These are phyloP conservation scores for Pneumocystis oryctolagi DNA, from an alignment of 1,139 yeast species.

Conservation along the genomic window DNA sequence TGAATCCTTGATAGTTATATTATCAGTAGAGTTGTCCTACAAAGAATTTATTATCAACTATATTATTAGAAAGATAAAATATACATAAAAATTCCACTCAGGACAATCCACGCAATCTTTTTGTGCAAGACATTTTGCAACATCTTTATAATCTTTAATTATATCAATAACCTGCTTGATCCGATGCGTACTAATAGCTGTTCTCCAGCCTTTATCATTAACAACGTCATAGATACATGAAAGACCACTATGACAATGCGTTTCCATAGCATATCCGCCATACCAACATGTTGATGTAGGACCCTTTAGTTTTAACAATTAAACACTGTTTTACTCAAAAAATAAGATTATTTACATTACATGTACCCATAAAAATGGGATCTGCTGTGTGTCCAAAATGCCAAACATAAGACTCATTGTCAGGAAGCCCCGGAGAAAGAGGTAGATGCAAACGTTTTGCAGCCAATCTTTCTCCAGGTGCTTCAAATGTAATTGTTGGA, in stretches of 20 bases:
- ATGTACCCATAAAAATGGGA: slow-evolving; percentile 92
- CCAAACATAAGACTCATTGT: slow-evolving; percentile 71
- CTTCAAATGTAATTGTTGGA: slow-evolving; percentile 81
- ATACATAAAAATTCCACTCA: slow-evolving; percentile 67
- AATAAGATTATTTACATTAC: slow-evolving; percentile 32
- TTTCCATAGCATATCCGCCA: slow-evolving; percentile 96
- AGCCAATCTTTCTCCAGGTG: slow-evolving; percentile 86
- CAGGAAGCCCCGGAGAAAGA: slow-evolving; percentile 78
- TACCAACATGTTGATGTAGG: slow-evolving; percentile 79
- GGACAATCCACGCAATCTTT: slow-evolving; percentile 76
- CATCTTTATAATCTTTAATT: slow-evolving; percentile 52
- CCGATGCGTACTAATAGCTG: slow-evolving; percentile 73
- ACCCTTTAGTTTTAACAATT: slow-evolving; percentile 30
- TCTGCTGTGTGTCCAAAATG: slow-evolving; percentile 95
- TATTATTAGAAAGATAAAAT: neutral
- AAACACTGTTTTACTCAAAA: neutral
- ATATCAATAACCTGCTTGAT: slow-evolving; percentile 81
- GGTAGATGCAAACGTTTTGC: slow-evolving; percentile 77
- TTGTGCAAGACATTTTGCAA: slow-evolving; percentile 64
- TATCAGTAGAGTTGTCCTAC: neutral
- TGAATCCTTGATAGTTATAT: neutral
- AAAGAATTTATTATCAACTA: neutral
- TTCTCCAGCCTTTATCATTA: slow-evolving; percentile 80
- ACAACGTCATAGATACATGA: slow-evolving; percentile 85
- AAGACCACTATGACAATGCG: slow-evolving; percentile 84